Evolutionary conservation across 2,329 filamentous ascomycete species (phyloP).

Genomic region (Reticulascus tulasneorum): DNA sequence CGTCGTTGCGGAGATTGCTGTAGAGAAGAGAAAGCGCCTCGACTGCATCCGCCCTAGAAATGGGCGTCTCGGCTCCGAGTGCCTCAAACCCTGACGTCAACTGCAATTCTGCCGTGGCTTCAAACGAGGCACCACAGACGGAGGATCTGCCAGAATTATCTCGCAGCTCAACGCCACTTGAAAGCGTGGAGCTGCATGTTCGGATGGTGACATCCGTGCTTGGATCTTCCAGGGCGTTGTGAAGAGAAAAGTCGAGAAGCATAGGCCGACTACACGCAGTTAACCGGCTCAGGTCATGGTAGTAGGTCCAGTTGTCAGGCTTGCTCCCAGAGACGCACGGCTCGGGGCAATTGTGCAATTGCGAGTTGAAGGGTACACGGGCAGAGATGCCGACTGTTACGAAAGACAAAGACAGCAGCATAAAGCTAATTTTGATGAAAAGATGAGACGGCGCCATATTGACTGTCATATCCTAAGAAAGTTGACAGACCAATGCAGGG

Average conservation of each 20-base stretch:
- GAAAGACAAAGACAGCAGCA: too few relatives aligned
- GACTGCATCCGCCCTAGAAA: neutral
- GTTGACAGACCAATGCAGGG: too few relatives aligned
- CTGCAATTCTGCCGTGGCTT: neutral
- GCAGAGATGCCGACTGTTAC: too few relatives aligned
- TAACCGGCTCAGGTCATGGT: neutral
- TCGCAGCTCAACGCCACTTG: neutral
- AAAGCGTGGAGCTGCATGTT: too few relatives aligned
- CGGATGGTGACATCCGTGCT: neutral
- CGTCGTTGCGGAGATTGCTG: neutral
- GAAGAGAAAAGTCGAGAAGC: neutral
- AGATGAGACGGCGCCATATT: too few relatives aligned
- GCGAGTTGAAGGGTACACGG: too few relatives aligned
- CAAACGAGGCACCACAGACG: neutral
- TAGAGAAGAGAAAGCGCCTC: neutral
- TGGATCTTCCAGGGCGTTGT: neutral
- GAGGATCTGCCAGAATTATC: neutral
- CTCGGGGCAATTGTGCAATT: too few relatives aligned
- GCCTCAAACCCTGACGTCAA: neutral
- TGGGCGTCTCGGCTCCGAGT: too few relatives aligned
- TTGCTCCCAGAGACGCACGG: too few relatives aligned
- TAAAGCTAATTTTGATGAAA: too few relatives aligned
- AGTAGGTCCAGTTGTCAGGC: constrained; percentile 1
- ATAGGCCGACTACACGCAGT: neutral
- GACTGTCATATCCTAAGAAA: too few relatives aligned